These are phyloP conservation scores for Euphorbia peplus DNA, from an alignment of 345 rosid species.

Conservation along the genomic window DNA sequence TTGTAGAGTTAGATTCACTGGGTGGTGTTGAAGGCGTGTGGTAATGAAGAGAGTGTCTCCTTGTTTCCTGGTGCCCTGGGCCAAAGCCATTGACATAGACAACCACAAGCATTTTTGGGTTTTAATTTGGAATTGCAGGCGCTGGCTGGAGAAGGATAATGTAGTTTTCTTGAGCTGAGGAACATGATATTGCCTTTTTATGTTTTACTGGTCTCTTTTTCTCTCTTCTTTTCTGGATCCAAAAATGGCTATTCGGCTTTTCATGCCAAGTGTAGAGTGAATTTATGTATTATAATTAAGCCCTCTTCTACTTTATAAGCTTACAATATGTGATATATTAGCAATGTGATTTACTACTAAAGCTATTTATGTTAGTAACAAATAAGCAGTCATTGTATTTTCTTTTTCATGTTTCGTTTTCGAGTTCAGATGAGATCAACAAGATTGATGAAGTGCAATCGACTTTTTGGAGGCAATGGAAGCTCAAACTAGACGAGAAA, in stretches of 20 bases:
- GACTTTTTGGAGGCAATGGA: conserved; percentile 96
- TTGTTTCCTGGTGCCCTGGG: too few species aligned
- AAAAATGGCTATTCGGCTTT: too few species aligned
- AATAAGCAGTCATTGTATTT: conserved; percentile 8
- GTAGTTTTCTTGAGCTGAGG: too few species aligned
- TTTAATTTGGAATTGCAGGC: too few species aligned
- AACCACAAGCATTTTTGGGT: not conserved
- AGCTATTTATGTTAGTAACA: not conserved
- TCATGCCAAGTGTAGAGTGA: too few species aligned
- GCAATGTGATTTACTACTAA: not conserved
- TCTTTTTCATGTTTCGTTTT: conserved; percentile 18
- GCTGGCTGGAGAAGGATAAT: too few species aligned
- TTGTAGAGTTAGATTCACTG: not conserved
- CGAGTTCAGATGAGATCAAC: conserved; percentile 66
- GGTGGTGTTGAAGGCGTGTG: not conserved
- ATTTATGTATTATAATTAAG: not conserved
- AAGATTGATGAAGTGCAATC: conserved; percentile 77
- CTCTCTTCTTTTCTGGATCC: too few species aligned
- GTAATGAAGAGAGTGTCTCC: not conserved
- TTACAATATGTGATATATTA: not conserved
- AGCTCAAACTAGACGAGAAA: conserved; percentile 83
- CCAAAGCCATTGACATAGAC: too few species aligned
- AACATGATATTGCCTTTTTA: too few species aligned
- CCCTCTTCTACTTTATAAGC: not conserved
- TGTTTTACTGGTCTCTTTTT: too few species aligned